A percentile compares a stretch with the other conserved stretches of the same genome.
Conservation (phyloP, 495 filamentous ascomycete genomes). For the Xylaria telfairii region DNA sequence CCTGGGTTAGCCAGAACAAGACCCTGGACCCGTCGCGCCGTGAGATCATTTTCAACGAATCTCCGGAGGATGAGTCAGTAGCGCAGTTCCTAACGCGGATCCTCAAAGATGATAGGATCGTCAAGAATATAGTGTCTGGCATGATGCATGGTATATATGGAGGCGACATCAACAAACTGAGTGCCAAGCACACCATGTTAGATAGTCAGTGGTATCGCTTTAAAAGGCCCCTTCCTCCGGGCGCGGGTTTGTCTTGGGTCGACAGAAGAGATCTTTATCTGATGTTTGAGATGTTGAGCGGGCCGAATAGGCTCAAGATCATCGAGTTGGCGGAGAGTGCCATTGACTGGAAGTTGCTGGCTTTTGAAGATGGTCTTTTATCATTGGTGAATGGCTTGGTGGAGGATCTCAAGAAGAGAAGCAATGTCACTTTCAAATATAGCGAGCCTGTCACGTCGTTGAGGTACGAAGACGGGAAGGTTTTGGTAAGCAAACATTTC, state of each 20-base stretch:
- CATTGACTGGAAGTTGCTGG: constrained; percentile 27
- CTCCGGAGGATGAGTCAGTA: constrained; percentile 69
- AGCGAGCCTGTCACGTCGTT: constrained; percentile 47
- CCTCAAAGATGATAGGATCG: constrained; percentile 58
- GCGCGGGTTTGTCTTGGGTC: not conserved
- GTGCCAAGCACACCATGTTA: constrained; percentile 60
- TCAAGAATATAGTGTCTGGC: constrained; percentile 78
- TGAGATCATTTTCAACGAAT: constrained; percentile 6
- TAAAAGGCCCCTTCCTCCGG: not conserved
- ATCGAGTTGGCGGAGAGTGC: constrained; percentile 27
- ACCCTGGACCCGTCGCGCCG: not conserved
- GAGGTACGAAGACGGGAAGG: constrained; percentile 26
- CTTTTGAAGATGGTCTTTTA: constrained; percentile 65
- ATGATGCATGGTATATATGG: constrained; percentile 92
- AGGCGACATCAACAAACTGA: constrained; percentile 85
- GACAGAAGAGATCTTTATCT: constrained; percentile 28
- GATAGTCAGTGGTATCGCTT: constrained; percentile 18
- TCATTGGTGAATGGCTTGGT: constrained; percentile 57
- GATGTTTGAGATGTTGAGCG: constrained; percentile 21
- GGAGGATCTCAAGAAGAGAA: constrained; percentile 47
- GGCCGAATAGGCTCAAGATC: constrained; percentile 27
- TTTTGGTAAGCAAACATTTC: constrained; percentile 31
- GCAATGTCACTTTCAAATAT: constrained; percentile 62
- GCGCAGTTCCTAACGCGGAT: constrained; percentile 68
- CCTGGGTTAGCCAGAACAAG: constrained; percentile 24